These are phyloP conservation scores for Rhododendron williamsianum DNA, from an alignment of 148 eudicot species.

Conservation along the genomic window DNA sequence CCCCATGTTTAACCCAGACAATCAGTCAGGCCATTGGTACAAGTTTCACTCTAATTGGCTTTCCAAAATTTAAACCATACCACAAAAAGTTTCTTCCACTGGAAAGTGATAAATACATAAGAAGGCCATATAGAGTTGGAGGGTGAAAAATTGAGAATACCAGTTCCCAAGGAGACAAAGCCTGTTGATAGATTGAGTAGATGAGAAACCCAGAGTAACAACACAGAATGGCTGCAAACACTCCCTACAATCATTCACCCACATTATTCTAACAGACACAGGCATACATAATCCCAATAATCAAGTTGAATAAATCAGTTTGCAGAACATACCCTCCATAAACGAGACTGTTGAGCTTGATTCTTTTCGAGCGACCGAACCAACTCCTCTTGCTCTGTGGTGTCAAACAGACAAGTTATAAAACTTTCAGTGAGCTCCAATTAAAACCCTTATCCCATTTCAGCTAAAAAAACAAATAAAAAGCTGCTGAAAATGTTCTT, in stretches of 20 bases:
- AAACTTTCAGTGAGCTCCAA: neutral
- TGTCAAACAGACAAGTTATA: neutral
- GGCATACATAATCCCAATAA: neutral
- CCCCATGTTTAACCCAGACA: neutral
- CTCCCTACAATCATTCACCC: conserved; percentile 40
- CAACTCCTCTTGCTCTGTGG: conserved; percentile 83
- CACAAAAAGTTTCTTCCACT: neutral
- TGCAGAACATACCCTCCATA: conserved; percentile 64
- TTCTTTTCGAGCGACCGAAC: conserved; percentile 66
- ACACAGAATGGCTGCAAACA: conserved; percentile 47
- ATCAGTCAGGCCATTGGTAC: neutral
- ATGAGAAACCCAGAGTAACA: conserved; percentile 57
- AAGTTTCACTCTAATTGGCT: neutral
- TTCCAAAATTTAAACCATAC: neutral
- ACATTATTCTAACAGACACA: neutral
- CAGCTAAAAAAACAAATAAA: neutral
- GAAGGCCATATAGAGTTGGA: neutral
- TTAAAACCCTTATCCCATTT: neutral
- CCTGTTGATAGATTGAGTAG: conserved; percentile 72
- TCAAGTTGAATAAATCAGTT: neutral
- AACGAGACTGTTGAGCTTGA: conserved; percentile 58
- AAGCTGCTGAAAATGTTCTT: no score
- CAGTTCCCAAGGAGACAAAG: conserved; percentile 83
- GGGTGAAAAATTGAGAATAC: conserved; percentile 24
- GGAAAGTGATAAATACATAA: neutral